Percentiles rank a stretch among this genome's conserved stretches.
Evolutionary conservation across 164 flowering plant genomes (phyloP).

Genomic region (Vitis amurensis): DNA sequence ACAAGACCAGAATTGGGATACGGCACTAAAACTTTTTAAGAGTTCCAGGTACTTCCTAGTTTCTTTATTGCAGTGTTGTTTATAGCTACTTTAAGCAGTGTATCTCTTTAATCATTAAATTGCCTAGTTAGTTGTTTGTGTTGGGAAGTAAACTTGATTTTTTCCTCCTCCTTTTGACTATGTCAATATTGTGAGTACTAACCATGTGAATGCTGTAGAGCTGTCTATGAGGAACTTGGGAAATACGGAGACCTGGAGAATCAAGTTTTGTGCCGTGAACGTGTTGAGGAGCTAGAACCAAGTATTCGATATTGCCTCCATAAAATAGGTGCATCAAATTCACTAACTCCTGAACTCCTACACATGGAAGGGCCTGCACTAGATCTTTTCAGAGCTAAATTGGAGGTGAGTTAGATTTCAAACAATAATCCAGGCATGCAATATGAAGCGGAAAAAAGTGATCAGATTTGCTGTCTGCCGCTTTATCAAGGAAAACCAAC

Average conservation of each 20-base stretch:
- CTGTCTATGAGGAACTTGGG: conserved; percentile 96
- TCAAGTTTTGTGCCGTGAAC: conserved; percentile 89
- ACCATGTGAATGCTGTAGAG: conserved; percentile 40
- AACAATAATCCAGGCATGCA: not conserved
- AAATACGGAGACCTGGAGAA: conserved; percentile 91
- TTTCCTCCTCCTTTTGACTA: not conserved
- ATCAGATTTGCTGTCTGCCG: too few species aligned
- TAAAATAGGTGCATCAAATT: conserved; percentile 84
- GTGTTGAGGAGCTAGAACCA: conserved; percentile 95
- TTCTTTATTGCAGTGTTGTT: not conserved
- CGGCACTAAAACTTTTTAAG: conserved; percentile 78
- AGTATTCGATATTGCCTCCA: conserved; percentile 84
- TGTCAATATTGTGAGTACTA: not conserved
- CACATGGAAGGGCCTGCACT: conserved; percentile 94
- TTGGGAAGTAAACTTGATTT: not conserved
- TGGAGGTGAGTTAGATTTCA: conserved; percentile 57
- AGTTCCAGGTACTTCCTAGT: conserved; percentile 71
- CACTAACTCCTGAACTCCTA: conserved; percentile 76
- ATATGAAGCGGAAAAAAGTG: too few species aligned
- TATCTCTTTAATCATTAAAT: not conserved
- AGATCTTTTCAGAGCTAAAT: conserved; percentile 87
- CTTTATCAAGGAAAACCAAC: too few species aligned
- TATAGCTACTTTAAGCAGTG: not conserved
- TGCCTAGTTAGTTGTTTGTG: too few species aligned
- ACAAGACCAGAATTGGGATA: conserved; percentile 90